phyloP scores from a whole-genome alignment of 257 asterid species.

The Lycium ferocissimum region DNA sequence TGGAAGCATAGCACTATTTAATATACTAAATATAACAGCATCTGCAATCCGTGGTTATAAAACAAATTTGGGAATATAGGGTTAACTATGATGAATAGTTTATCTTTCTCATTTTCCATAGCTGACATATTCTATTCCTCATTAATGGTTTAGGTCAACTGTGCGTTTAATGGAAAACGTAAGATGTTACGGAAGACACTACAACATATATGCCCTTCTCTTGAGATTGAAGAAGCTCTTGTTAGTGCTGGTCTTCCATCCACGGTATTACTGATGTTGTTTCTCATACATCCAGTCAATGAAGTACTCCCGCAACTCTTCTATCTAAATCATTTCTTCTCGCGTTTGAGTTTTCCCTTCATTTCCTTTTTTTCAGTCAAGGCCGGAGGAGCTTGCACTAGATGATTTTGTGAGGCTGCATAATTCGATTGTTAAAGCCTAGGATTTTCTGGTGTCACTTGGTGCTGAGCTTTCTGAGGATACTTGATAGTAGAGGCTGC shows the following conservation, averaged over 20 bases:
- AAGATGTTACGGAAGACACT: constrained; percentile 94
- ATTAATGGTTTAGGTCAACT: constrained; percentile 67
- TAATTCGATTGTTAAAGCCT: constrained; percentile 54
- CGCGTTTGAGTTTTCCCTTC: not conserved
- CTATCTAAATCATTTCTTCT: constrained; percentile 10
- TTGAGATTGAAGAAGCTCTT: constrained; percentile 83
- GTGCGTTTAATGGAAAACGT: constrained; percentile 95
- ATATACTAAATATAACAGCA: not conserved
- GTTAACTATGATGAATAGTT: not conserved
- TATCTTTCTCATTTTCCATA: not conserved
- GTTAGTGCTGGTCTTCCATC: constrained; percentile 60
- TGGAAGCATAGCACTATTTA: not conserved
- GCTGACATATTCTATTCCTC: constrained; percentile 20
- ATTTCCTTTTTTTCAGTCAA: constrained; percentile 60
- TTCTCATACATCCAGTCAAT: not conserved
- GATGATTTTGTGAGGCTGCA: constrained; percentile 83
- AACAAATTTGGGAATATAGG: constrained; percentile 5
- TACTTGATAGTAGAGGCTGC: not conserved
- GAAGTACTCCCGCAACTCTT: not conserved
- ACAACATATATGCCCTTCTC: constrained; percentile 77
- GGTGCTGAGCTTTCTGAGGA: not conserved
- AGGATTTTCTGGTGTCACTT: constrained; percentile 29
- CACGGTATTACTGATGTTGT: constrained; percentile 50
- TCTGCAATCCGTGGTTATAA: not conserved
- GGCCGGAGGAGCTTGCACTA: constrained; percentile 91